Conservation (phyloP, 192 early-diverging fungal species). For the Coemansia sp. region DNA sequence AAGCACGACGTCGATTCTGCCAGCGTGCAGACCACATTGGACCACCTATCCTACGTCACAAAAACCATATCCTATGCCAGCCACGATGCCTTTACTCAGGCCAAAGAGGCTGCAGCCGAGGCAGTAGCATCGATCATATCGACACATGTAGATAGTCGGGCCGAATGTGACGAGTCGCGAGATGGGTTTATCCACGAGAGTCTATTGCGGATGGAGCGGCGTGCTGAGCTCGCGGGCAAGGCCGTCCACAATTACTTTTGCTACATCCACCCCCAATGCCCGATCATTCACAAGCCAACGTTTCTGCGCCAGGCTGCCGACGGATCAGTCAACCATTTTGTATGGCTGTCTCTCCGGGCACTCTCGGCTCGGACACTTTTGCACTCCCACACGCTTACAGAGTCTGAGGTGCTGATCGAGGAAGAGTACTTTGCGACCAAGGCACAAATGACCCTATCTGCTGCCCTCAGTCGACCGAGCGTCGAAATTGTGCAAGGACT, state of each 20-base stretch:
- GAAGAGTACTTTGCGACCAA: conserved; percentile 39
- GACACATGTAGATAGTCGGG: neutral
- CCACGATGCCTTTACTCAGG: conserved; percentile 18
- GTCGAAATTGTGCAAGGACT: conserved; percentile 41
- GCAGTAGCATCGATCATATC: conserved; percentile 6
- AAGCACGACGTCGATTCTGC: conserved; percentile 15
- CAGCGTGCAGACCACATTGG: conserved; percentile 28
- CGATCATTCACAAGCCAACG: conserved; percentile 49
- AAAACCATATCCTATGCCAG: conserved; percentile 18
- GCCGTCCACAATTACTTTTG: conserved; percentile 47
- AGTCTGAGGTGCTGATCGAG: conserved; percentile 29
- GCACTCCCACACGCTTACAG: conserved; percentile 17
- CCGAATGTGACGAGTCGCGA: neutral
- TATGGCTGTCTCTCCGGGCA: conserved; percentile 47
- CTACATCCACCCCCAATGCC: conserved; percentile 47
- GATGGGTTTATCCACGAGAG: conserved; percentile 18
- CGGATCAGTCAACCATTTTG: conserved; percentile 43
- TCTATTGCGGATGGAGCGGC: conserved; percentile 36
- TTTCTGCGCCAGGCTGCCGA: conserved; percentile 37
- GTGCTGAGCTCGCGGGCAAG: conserved; percentile 14
- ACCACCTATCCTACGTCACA: conserved; percentile 36
- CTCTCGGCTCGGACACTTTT: conserved; percentile 32
- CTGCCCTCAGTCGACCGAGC: conserved; percentile 25
- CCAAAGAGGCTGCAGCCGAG: conserved; percentile 17
- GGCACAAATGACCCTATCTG: conserved; percentile 21